These are phyloP conservation scores for Actinomortierella ambigua DNA, from an alignment of 371 early-diverging fungal species.

Conservation along the genomic window DNA sequence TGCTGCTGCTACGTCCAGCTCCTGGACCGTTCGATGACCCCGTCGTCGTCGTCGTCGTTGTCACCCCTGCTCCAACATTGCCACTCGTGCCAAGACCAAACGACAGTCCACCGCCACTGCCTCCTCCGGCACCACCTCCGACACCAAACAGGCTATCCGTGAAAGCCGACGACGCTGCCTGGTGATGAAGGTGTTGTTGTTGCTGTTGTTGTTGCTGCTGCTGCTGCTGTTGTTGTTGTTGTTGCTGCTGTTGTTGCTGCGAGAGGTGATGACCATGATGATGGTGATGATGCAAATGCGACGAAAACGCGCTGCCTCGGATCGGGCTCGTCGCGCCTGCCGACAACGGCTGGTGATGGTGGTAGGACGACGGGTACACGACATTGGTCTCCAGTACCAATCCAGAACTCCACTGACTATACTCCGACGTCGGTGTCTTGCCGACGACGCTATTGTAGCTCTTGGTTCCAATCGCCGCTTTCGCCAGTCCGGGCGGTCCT, in stretches of 20 bases:
- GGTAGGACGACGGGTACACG: too few species aligned
- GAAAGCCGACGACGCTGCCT: slow-evolving; percentile 13
- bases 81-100: neutral
- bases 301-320: too few species aligned
- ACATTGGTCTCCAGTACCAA: slow-evolving; percentile 31
- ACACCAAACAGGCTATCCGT: slow-evolving; percentile 38
- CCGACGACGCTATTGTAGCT: too few species aligned
- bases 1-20: too few species aligned
- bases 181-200: neutral
- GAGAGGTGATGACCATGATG: too few species aligned
- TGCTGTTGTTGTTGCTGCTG: slow-evolving; percentile 13
- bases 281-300: too few species aligned
- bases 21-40: neutral
- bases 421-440: slow-evolving; percentile 14
- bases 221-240: neutral
- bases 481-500: too few species aligned
- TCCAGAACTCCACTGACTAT: slow-evolving; percentile 47
- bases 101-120: neutral
- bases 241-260: too few species aligned
- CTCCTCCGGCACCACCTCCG: slow-evolving; percentile 1
- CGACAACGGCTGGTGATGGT: slow-evolving; percentile 1
- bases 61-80: neutral
- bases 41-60: neutral
- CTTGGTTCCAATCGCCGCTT: too few species aligned
- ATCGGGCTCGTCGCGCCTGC: too few species aligned